Evolutionary conservation across 2,329 filamentous ascomycete species (phyloP), one percentile per base, ranked within the genome.

Genomic region (Trichoderma arundinaceum): DNA sequence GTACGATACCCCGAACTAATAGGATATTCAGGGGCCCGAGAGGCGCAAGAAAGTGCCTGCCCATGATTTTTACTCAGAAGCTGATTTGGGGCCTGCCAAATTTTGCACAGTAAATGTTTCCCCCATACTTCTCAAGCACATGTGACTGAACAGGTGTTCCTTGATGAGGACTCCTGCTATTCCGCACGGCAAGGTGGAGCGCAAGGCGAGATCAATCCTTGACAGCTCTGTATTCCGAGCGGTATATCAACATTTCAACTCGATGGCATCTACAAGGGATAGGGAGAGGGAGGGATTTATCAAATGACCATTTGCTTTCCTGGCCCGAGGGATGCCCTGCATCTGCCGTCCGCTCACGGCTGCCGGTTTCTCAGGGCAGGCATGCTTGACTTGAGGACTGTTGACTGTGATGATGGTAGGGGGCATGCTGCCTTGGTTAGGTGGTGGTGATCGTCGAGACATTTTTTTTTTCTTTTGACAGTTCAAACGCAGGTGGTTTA

Each of bases 191-290:
- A 83, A 86, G 87, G 87, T 90, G 87, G 87, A 90, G 87, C 86
- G 86, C 87, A 90, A 90, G 87, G 87, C 85, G 86, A 89, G 87
- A 87, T 76, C 81, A 80, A 86, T 90, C 87, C 87, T 90, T 90
- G 87, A 83, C 80, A 82, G 84, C 86, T 89, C 85, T 89, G 87
- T 90, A 90, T 89, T 89, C 87, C 86, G 87, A 88, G 87, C 87
- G 87, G 86, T 86, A 90, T 68, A 90, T 83, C 69, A 80, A 85
- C 69, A 66, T 64, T 67, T 28, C 64, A 49, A 68, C 65, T 73
- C 72, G 72, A 73, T 66, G 69, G 67, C 66, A 71, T 69, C 67
- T 69, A 64, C 59, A 72, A 66, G 68, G 70, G 76, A 70, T 59
- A 72, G 75, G 77, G 71, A 72, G 74, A 75, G 74, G 77, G 76